Base-by-base conservation (phyloP, 1,284 basidiomycete species). In the Termitomyces sp. region DNA sequence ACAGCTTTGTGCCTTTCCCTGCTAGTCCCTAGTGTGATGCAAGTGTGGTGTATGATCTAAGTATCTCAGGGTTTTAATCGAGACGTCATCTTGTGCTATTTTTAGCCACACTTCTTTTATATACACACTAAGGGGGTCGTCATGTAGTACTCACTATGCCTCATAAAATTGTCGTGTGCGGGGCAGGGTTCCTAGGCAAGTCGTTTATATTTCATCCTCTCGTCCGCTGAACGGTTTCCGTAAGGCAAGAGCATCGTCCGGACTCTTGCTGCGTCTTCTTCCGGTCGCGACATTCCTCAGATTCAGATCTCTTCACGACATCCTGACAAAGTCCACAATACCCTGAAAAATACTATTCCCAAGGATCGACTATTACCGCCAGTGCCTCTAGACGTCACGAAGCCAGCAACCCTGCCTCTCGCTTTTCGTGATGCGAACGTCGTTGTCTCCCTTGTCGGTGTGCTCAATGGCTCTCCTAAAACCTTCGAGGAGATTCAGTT, bases 171-270 rank as follows among this genome's bases (percentile, higher is more conserved):
- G 81, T 85, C 31, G 65, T 86, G 21, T 81, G 84, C 53, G 84
- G 84, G 21, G 79, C 84, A 43, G 85, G 84, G 1, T 86, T 86
- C 62, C 61, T 87, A 54, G 83, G 84, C 81, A 56, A 38, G 68
- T 43, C 6, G 16, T 19, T 11, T 16, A 56, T 10, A 28, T 41
- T 18, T 31, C 26, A 16, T 43, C 9, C 13, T 13, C 1, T 14
- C 13, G n/a, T 26, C 9, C n/a, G n/a, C 34, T 31, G 14, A 33
- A 19, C 11, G 14, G 33, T 31, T 6, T 40, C 18, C 28, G 26
- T 26, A 31, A 85, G 83, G 81, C 6, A 77, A 74, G 38, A 77
- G 81, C 57, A 80, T 86, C 54, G 78, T 78, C 13, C 73, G 73
- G 61, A 68, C 71, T 3, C 71, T 68, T 60, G 68, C 59, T 62